A percentile compares a stretch with the other conserved stretches of the same genome.
phyloP scores from a whole-genome alignment of 202 grass and related monocot species.

The Cymbopogon flexuosus region DNA sequence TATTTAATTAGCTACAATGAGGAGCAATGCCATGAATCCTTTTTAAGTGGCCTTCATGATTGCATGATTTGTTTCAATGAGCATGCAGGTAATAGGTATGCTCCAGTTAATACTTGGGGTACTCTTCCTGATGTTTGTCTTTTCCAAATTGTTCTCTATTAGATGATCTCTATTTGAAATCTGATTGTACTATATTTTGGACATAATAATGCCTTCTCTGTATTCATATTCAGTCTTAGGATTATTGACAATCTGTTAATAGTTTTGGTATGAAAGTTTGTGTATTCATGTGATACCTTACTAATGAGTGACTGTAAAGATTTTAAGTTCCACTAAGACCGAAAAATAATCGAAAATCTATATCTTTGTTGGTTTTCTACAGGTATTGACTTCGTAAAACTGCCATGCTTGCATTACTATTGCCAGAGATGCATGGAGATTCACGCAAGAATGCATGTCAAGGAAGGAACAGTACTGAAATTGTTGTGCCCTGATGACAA shows the following conservation, averaged over 20 bases:
- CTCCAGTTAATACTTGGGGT: background rate
- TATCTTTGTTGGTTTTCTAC: conserved; percentile 12
- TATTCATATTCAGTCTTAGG: background rate
- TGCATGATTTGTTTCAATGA: conserved; percentile 64
- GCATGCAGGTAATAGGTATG: conserved; percentile 40
- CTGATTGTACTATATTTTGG: background rate
- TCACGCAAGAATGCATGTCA: conserved; percentile 71
- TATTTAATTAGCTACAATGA: conserved; percentile 58
- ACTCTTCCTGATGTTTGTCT: background rate
- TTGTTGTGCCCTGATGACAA: conserved; percentile 52
- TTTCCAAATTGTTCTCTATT: background rate
- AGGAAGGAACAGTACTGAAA: conserved; percentile 67
- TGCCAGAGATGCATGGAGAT: conserved; percentile 67
- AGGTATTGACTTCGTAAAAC: conserved; percentile 58
- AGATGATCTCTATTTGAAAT: background rate
- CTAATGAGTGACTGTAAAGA: background rate
- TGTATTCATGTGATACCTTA: background rate
- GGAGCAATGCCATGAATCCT: conserved; percentile 53
- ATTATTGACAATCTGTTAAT: background rate
- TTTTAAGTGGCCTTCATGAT: conserved; percentile 59
- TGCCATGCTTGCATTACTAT: conserved; percentile 64
- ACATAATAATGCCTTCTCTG: background rate
- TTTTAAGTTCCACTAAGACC: background rate
- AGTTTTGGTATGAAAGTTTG: background rate
- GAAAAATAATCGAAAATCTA: background rate